Conservation (phyloP, 305 asterid genomes). For the Ajuga reptans region DNA sequence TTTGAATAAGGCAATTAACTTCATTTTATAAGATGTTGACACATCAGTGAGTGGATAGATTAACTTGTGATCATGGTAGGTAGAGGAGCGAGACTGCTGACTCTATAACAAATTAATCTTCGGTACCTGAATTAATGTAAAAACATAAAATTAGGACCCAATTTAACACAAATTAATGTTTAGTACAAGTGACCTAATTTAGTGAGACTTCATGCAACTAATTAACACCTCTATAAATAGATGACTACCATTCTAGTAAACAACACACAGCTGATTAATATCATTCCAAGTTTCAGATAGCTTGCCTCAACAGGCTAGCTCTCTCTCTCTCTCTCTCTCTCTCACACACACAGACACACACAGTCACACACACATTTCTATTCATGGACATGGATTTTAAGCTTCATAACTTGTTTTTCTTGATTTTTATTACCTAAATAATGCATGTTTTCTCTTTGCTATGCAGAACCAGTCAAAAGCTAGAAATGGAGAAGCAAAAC, state of each 20-base stretch:
- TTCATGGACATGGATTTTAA: not conserved
- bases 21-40: no score
- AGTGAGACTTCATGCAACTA: not conserved
- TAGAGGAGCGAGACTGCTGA: not conserved
- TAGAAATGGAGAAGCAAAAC: conserved; percentile 43
- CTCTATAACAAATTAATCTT: not conserved
- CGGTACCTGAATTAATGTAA: not conserved
- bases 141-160: not conserved
- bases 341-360: not conserved
- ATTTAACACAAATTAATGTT: not conserved
- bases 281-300: not conserved
- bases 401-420: not conserved
- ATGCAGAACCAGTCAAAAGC: conserved; percentile 19
- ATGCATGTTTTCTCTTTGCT: conserved; percentile 2
- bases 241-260: not conserved
- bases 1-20: no score
- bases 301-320: not conserved
- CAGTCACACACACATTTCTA: not conserved
- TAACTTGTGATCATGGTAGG: no score
- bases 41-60: no score
- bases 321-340: not conserved
- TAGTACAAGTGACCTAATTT: not conserved
- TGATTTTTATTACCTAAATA: not conserved
- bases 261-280: not conserved
- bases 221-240: conserved; percentile 18